Conservation (phyloP, 345 rosid genomes). For the Cardamine resedifolia region DNA sequence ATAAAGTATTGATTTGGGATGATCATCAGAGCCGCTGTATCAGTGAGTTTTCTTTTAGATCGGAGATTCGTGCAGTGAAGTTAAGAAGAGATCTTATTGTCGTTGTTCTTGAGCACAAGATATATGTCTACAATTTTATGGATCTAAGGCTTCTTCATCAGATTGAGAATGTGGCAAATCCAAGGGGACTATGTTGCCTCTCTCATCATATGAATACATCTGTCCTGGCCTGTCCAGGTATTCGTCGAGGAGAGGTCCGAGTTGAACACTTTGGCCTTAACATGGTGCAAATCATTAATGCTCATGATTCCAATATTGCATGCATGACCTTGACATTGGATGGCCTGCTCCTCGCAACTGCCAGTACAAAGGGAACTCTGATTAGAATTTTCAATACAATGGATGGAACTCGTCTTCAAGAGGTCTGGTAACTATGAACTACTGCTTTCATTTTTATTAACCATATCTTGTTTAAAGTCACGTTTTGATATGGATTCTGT, state of each 20-base stretch:
- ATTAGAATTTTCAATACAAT: constrained; percentile 88
- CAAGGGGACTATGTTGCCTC: constrained; percentile 84
- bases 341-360: constrained; percentile 90
- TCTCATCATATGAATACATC: constrained; percentile 72
- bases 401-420: constrained; percentile 89
- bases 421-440: constrained; percentile 49
- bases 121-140: constrained; percentile 69
- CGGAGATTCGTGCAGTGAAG: constrained; percentile 76
- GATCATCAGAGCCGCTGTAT: constrained; percentile 86
- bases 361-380: constrained; percentile 86
- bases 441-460: constrained; percentile 11
- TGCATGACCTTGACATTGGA: constrained; percentile 84
- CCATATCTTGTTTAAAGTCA: constrained; percentile 3
- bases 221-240: constrained; percentile 89
- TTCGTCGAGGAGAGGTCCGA: constrained; percentile 76
- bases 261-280: constrained; percentile 82
- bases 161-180: constrained; percentile 77
- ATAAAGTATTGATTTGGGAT: constrained; percentile 88
- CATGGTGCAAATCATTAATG: constrained; percentile 63
- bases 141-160: constrained; percentile 85
- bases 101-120: constrained; percentile 85
- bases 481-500: not conserved
- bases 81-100: constrained; percentile 74
- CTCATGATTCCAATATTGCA: constrained; percentile 78
- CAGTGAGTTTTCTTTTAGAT: constrained; percentile 77